Base-by-base conservation (phyloP, 345 rosid species). In the Syzygium aromaticum region DNA sequence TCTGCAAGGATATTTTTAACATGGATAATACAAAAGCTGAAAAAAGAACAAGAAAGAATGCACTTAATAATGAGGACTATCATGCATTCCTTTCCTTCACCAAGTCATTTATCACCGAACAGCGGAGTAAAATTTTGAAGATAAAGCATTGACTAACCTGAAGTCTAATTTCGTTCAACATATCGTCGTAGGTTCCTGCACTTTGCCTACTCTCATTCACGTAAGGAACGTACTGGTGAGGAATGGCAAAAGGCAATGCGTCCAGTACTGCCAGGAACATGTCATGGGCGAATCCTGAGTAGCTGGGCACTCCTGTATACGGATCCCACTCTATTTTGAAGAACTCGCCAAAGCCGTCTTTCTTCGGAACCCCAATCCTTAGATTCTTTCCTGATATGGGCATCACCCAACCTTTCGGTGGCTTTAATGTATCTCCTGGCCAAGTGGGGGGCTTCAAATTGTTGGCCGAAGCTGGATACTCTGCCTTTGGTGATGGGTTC, bases 351-450 rank as follows among this genome's bases (percentile, higher is more conserved):
- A 88, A 89, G 23, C 90, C 84, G 5, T 53, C 38, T 80, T 52
- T 89, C 64, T 64, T 17, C 3, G 91, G 91, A 54, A 91, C 88
- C 21, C 88, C 90, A 4, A 89, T 91, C 84, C 28, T 89, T 77
- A 89, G 38, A 33, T 91, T 89, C 82, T 78, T 57, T 77, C 86
- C 89, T 1, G 15, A 33, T 16, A 54, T 82, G 1, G 90, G 90
- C 16, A 87, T 85, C 30, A 64, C 90, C 90, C 90, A 89, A 17
- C 90, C 90, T 61, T 78, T 87, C n/a, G 91, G 88, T 7, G 54
- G 25, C 53, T 38, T 30, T 3, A 56, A 82, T 7, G 89, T 52
- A 46, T 80, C 84, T 61, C 91, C 89, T 8, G 93, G 90, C 93
- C 91, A 87, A 67, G 51, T 86, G 13, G 87, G 77, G 0, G 86